phyloP scores from a whole-genome alignment of 106 monocot genomes.

The Allium cepa region DNA sequence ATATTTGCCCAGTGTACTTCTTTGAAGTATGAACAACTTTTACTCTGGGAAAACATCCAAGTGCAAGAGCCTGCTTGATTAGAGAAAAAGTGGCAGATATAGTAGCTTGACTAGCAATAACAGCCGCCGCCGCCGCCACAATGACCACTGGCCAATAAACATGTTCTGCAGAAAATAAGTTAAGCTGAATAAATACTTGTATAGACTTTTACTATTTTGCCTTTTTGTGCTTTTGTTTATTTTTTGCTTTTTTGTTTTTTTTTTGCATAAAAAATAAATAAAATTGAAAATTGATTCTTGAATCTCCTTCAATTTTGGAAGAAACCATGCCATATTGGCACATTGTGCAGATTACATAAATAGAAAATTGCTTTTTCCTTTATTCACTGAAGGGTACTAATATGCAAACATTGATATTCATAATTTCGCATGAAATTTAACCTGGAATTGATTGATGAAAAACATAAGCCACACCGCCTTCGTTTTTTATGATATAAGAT shows the following conservation, averaged over 20 bases:
- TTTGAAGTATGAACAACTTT: slow-evolving; percentile 92
- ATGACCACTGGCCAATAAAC: slow-evolving; percentile 86
- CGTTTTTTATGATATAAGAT: slow-evolving; percentile 61
- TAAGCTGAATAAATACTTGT: not conserved
- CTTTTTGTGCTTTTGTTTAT: not conserved
- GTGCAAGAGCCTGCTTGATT: slow-evolving; percentile 80
- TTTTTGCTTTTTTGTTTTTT: not conserved
- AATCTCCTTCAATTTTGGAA: too few species aligned
- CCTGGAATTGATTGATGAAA: slow-evolving; percentile 94
- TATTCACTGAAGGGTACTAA: too few species aligned
- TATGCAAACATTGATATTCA: too few species aligned
- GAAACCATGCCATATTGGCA: too few species aligned
- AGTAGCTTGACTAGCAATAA: slow-evolving; percentile 87
- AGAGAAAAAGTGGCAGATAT: slow-evolving; percentile 94
- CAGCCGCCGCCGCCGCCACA: slow-evolving; percentile 67
- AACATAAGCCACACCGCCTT: slow-evolving; percentile 49
- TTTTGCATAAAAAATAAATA: not conserved
- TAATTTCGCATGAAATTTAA: slow-evolving; percentile 3
- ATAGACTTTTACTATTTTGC: not conserved
- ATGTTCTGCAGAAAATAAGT: slow-evolving; percentile 25
- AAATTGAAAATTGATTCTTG: not conserved
- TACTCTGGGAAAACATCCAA: slow-evolving; percentile 88
- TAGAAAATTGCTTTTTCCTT: too few species aligned
- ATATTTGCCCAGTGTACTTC: slow-evolving; percentile 84
- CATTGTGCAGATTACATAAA: too few species aligned